These are phyloP conservation scores for Plasmodium blacklocki DNA, from an alignment of 169 alveolate species.

Conservation along the genomic window DNA sequence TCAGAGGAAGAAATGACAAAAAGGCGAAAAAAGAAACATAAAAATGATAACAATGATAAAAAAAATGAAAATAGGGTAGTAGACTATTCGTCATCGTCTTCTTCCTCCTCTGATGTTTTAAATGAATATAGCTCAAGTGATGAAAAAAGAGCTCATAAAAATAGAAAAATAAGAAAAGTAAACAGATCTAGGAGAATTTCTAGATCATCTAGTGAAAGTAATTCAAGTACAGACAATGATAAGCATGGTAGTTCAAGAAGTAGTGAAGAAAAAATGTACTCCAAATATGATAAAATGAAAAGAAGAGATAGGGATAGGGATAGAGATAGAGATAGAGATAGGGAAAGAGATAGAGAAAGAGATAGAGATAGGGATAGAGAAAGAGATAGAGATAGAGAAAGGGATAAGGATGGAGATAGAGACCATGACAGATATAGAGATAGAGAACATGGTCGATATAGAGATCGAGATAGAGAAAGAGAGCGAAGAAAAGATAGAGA, in stretches of 20 bases:
- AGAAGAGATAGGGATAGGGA: slow-evolving; percentile 9
- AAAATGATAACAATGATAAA: slow-evolving; percentile 9
- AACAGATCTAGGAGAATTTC: slow-evolving; percentile 9
- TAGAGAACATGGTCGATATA: slow-evolving; percentile 22
- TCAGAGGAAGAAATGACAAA: slow-evolving; percentile 20
- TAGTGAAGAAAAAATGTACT: slow-evolving; percentile 6
- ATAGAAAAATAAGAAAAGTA: slow-evolving; percentile 8
- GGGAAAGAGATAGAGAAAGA: slow-evolving; percentile 6
- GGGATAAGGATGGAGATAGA: not conserved
- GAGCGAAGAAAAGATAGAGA: slow-evolving; percentile 10
- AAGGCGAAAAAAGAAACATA: slow-evolving; percentile 22
- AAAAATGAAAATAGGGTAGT: slow-evolving; percentile 13
- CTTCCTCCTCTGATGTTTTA: not conserved
- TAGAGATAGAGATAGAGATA: slow-evolving; percentile 9
- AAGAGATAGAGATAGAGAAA: not conserved
- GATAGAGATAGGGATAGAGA: not conserved
- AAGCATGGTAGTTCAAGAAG: slow-evolving; percentile 30
- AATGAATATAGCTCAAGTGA: slow-evolving; percentile 20
- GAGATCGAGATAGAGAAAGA: slow-evolving; percentile 34
- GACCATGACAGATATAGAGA: slow-evolving; percentile 12
- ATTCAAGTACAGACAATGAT: slow-evolving; percentile 53
- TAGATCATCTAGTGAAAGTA: slow-evolving; percentile 12
- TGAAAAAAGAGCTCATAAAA: slow-evolving; percentile 9
- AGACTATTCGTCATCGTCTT: slow-evolving; percentile 9
- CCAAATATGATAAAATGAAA: slow-evolving; percentile 1